These are phyloP conservation scores for Uncinocarpus reesii DNA, from an alignment of 2,329 filamentous ascomycete species.

Conservation along the genomic window DNA sequence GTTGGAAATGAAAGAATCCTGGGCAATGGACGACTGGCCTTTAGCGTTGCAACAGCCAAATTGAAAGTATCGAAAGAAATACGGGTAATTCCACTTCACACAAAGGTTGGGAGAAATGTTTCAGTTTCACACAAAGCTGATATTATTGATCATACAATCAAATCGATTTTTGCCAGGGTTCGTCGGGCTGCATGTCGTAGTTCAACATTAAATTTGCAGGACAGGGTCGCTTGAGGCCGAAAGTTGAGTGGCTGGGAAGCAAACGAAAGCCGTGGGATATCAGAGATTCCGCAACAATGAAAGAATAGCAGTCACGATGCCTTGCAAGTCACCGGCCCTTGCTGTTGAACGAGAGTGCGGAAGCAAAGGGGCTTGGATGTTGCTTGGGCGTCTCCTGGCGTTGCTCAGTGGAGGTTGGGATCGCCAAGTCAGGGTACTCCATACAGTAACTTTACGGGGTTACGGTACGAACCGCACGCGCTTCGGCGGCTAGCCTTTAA, in stretches of 20 bases:
- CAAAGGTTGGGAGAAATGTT: constrained; percentile 9
- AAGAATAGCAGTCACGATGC: background rate
- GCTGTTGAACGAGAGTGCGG: background rate
- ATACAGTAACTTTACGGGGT: constrained; percentile 11
- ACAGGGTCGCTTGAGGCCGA: background rate
- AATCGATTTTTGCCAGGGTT: constrained; percentile 6
- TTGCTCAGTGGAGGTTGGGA: constrained; percentile 5
- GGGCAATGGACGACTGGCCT: constrained; percentile 1
- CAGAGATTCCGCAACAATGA: background rate
- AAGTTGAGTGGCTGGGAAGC: background rate
- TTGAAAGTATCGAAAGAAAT: constrained; percentile 2
- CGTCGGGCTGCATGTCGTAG: constrained; percentile 2
- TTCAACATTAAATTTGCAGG: constrained; percentile 5
- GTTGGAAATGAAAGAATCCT: constrained; percentile 2
- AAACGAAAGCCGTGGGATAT: background rate
- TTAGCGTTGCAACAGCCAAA: constrained; percentile 7
- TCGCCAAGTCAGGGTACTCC: background rate
- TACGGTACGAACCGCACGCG: constrained; percentile 7
- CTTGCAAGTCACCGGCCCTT: background rate
- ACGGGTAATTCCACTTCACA: constrained; percentile 8
- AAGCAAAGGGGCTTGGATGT: background rate
- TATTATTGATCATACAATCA: constrained; percentile 1
- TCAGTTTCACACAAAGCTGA: constrained; percentile 11
- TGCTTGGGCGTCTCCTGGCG: constrained; percentile 1
- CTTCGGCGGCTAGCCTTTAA: constrained; percentile 7